These are phyloP conservation scores for Lepidopterella palustris DNA, from an alignment of 495 filamentous ascomycete species.

Conservation along the genomic window DNA sequence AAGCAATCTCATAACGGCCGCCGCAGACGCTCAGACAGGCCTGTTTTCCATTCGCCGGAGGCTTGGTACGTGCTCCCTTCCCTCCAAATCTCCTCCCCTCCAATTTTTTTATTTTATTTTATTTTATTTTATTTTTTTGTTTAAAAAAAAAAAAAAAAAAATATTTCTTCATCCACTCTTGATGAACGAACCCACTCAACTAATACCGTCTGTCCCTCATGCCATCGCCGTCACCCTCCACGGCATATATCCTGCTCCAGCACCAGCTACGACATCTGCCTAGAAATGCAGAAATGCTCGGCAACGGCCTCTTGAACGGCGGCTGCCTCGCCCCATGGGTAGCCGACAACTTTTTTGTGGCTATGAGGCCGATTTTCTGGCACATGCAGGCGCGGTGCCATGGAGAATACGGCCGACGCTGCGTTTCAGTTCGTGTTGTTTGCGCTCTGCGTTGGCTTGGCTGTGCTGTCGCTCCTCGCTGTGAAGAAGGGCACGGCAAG, in stretches of 20 bases:
- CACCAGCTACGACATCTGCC: background rate
- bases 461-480: background rate
- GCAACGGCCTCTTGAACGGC: background rate
- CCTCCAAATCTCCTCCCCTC: background rate
- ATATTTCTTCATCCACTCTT: too few relatives aligned
- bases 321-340: too few relatives aligned
- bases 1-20: slow-evolving; percentile 1
- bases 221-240: background rate
- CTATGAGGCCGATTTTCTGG: too few relatives aligned
- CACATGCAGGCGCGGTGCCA: background rate
- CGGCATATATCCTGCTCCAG: background rate
- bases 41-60: slow-evolving; percentile 9
- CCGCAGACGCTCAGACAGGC: slow-evolving; percentile 1
- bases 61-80: background rate
- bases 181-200: background rate
- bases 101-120: background rate
- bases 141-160: too few relatives aligned
- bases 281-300: background rate
- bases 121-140: too few relatives aligned
- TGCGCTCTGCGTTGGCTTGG: background rate
- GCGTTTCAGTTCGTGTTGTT: background rate
- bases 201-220: background rate
- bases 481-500: background rate
- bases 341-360: too few relatives aligned
- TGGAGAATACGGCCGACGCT: background rate